A percentile compares a stretch with the other conserved stretches of the same genome.
Evolutionary conservation across 768 basidiomycete genomes (phyloP).

Genomic region (Austroboletus eburneus): DNA sequence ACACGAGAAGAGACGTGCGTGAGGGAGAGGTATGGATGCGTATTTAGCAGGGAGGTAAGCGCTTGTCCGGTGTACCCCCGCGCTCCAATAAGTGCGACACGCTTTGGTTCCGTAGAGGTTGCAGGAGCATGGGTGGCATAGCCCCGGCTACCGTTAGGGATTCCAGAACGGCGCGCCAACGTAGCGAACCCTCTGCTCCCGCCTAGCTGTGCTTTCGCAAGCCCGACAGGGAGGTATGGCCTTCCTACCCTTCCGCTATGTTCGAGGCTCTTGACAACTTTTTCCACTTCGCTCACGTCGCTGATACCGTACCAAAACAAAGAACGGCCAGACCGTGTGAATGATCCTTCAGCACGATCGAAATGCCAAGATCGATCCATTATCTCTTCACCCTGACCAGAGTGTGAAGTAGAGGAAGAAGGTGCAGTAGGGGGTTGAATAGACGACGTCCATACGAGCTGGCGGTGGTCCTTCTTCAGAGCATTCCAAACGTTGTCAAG

Average conservation of each 20-base stretch:
- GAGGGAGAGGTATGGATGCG: constrained; percentile 85
- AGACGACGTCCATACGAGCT: constrained; percentile 96
- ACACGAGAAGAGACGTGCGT: constrained; percentile 97
- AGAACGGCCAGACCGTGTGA: constrained; percentile 89
- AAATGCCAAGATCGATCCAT: constrained; percentile 95
- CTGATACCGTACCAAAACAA: constrained; percentile 98
- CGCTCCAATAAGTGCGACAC: constrained; percentile 92
- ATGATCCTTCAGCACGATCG: constrained; percentile 95
- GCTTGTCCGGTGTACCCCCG: constrained; percentile 95
- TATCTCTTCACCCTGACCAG: constrained; percentile 67
- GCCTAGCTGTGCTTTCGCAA: constrained; percentile 15
- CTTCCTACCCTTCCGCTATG: constrained; percentile 80
- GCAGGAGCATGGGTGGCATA: constrained; percentile 63
- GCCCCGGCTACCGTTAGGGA: constrained; percentile 58
- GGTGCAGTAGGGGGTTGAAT: constrained; percentile 32
- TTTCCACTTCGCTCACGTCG: constrained; percentile 89
- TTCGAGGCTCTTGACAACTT: constrained; percentile 70
- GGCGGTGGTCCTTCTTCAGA: constrained; percentile 92
- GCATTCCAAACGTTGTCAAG: constrained; percentile 96
- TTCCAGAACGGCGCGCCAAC: constrained; percentile 22
- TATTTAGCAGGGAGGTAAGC: constrained; percentile 77
- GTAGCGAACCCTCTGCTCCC: constrained; percentile 21
- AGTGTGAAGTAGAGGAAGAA: constrained; percentile 4
- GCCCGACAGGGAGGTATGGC: constrained; percentile 67
- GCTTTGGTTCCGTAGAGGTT: constrained; percentile 65